Percentiles rank a stretch among this genome's conserved stretches.
These are phyloP conservation scores for Prosopis cineraria DNA, from an alignment of 306 rosid species.

Conservation along the genomic window DNA sequence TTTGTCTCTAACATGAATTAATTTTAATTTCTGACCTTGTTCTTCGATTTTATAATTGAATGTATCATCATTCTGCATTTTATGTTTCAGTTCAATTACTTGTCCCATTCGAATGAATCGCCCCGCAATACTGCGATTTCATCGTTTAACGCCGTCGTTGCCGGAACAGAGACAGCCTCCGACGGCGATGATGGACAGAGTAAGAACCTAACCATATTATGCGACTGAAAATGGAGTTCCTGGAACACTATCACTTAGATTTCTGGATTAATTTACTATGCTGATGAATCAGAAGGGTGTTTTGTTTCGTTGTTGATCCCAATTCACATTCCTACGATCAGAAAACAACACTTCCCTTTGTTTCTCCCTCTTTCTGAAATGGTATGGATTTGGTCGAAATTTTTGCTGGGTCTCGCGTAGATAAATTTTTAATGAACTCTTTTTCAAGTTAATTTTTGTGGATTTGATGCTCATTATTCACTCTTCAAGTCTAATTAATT, in stretches of 20 bases:
- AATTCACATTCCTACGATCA: not conserved
- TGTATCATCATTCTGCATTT: constrained; percentile 10
- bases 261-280: not conserved
- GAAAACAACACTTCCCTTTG: not conserved
- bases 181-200: constrained; percentile 44
- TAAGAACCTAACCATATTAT: constrained; percentile 37
- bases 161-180: constrained; percentile 51
- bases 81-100: constrained; percentile 52
- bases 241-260: not conserved
- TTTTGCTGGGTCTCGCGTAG: not conserved
- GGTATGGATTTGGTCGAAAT: not conserved
- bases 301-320: not conserved
- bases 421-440: not conserved
- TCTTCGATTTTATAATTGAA: not conserved
- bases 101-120: constrained; percentile 49
- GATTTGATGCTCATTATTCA: not conserved
- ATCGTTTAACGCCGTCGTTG: constrained; percentile 40
- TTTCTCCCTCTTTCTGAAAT: not conserved
- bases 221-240: not conserved
- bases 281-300: not conserved
- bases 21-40: constrained; percentile 7
- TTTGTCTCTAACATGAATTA: not conserved
- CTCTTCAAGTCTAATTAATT: not conserved
- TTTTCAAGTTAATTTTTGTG: too few species aligned
- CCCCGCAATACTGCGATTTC: constrained; percentile 48